Percentiles rank a stretch among this genome's conserved stretches.
Conservation (phyloP, 2,329 filamentous ascomycete genomes). For the Hypoxylon sp. region DNA sequence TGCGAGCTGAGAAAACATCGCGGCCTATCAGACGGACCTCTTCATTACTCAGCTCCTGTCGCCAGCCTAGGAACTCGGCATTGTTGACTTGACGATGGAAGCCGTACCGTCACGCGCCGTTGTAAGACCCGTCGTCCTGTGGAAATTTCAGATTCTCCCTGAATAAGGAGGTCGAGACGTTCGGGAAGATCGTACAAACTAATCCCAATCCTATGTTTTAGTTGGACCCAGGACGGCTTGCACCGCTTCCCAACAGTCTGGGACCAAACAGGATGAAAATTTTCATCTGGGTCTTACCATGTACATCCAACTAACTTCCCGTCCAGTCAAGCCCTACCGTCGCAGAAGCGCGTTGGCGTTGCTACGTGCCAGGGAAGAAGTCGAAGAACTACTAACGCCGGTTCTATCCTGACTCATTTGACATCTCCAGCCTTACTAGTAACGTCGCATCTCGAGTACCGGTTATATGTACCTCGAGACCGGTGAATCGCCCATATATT, state of each 20-base stretch:
- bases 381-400: constrained; percentile 1
- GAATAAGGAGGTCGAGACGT: constrained; percentile 13
- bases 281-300: constrained; percentile 24
- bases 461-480: constrained; percentile 24
- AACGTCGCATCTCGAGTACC: constrained; percentile 33
- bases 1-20: constrained; percentile 18
- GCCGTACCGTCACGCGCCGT: constrained; percentile 6
- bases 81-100: constrained; percentile 2
- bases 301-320: constrained; percentile 13
- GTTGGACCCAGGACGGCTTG: constrained; percentile 15
- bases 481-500: constrained; percentile 14
- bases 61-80: constrained; percentile 7
- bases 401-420: constrained; percentile 14
- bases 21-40: constrained; percentile 25
- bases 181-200: constrained; percentile 14
- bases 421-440: constrained; percentile 33
- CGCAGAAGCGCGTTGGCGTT: constrained; percentile 4
- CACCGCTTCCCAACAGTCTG: constrained; percentile 21
- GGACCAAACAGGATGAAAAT: constrained; percentile 22
- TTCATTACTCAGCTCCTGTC: constrained; percentile 26
- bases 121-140: constrained; percentile 3
- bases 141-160: constrained; percentile 6
- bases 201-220: constrained; percentile 10
- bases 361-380: constrained; percentile 14
- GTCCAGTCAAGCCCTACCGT: constrained; percentile 25